These are phyloP conservation scores for Colletotrichum sp. DNA, from an alignment of 2,329 filamentous ascomycete species.

Conservation along the genomic window DNA sequence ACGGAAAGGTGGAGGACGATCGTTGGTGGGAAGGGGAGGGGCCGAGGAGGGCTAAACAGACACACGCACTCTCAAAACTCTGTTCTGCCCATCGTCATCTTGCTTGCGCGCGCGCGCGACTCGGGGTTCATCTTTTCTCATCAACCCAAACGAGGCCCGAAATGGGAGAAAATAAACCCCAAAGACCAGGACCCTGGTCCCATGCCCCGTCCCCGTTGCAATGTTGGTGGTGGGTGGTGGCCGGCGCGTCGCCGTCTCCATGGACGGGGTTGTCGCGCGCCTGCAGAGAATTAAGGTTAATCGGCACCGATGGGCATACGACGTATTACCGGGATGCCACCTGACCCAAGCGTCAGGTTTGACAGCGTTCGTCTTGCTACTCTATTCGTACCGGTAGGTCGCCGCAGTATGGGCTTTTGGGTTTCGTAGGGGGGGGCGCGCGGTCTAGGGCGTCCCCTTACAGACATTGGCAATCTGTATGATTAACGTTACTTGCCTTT, in stretches of 20 bases:
- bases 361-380: constrained; percentile 4
- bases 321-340: background rate
- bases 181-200: background rate
- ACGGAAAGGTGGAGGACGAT: background rate
- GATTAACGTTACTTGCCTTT: background rate
- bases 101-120: background rate
- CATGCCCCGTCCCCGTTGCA: background rate
- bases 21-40: background rate
- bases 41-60: background rate
- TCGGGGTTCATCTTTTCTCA: constrained; percentile 8
- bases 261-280: background rate
- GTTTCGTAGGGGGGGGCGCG: background rate
- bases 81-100: background rate
- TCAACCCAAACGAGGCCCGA: background rate
- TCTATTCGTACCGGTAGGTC: background rate
- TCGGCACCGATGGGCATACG: background rate
- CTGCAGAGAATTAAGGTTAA: constrained; percentile 1
- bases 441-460: background rate
- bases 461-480: background rate
- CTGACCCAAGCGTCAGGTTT: background rate
- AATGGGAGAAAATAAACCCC: background rate
- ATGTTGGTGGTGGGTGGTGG: background rate
- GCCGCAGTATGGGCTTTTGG: background rate
- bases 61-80: background rate
- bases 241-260: constrained; percentile 5